phyloP scores from a whole-genome alignment of 805 yeast genomes.

The Tetrapisispora pingtungensis region DNA sequence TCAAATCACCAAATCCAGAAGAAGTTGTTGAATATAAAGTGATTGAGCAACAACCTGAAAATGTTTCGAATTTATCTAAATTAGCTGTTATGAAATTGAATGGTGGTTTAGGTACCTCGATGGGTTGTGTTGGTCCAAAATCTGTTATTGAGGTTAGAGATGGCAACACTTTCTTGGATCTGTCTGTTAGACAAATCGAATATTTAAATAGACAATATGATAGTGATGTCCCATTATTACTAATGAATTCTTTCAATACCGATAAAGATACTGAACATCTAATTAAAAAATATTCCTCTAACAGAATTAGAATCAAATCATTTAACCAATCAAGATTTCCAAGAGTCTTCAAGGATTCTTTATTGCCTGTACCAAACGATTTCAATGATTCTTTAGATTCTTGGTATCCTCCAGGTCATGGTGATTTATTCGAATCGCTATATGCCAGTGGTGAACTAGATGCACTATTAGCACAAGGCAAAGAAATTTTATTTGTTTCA shows the following conservation, averaged over 20 bases:
- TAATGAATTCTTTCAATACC: slow-evolving; percentile 98
- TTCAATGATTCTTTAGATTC: slow-evolving; percentile 65
- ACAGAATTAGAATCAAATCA: slow-evolving; percentile 87
- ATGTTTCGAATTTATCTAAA: slow-evolving; percentile 46
- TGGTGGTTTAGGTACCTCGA: slow-evolving; percentile 97
- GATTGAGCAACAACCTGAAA: slow-evolving; percentile 32
- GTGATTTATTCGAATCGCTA: slow-evolving; percentile 89
- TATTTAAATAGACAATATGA: slow-evolving; percentile 82
- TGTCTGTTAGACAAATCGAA: slow-evolving; percentile 94
- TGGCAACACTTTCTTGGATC: slow-evolving; percentile 92
- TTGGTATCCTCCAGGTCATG: slow-evolving; percentile 99
- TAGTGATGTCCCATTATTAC: slow-evolving; percentile 87
- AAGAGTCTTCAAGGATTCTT: slow-evolving; percentile 88
- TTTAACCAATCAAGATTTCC: slow-evolving; percentile 98
- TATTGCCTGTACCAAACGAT: slow-evolving; percentile 83
- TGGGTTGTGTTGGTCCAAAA: slow-evolving; percentile 97
- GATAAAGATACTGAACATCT: slow-evolving; percentile 85
- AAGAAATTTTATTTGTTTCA: slow-evolving; percentile 89
- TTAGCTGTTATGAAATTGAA: slow-evolving; percentile 92
- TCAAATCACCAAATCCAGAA: slow-evolving; percentile 78
- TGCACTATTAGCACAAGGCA: slow-evolving; percentile 79
- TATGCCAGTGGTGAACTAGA: slow-evolving; percentile 88
- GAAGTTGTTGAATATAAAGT: slow-evolving; percentile 77
- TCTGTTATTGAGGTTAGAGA: slow-evolving; percentile 97
- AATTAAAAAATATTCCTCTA: slow-evolving; percentile 94